Conservation (phyloP, 2,329 filamentous ascomycete species). For the Xylaria digitata region DNA sequence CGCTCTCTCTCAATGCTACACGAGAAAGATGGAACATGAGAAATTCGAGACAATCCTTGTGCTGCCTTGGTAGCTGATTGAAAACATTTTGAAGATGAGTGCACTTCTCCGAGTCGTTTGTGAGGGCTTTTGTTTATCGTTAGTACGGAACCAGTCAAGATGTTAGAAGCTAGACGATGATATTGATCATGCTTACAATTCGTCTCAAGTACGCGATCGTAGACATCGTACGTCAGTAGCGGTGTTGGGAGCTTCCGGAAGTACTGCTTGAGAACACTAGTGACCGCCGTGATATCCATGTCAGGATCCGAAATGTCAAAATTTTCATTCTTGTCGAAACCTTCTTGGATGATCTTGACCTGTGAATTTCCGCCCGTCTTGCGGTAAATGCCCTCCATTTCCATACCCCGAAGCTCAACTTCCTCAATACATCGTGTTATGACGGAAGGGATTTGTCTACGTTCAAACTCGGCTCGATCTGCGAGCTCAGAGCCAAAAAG, state of each 20-base stretch:
- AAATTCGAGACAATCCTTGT: conserved; percentile 91
- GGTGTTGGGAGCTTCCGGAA: conserved; percentile 93
- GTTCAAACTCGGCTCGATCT: conserved; percentile 87
- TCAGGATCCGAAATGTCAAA: conserved; percentile 94
- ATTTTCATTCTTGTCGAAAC: conserved; percentile 87
- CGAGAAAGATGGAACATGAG: conserved; percentile 92
- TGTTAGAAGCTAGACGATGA: neutral
- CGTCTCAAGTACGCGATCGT: conserved; percentile 87
- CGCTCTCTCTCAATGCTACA: conserved; percentile 82
- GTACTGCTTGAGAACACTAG: conserved; percentile 95
- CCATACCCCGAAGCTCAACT: conserved; percentile 95
- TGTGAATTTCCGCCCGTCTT: conserved; percentile 95
- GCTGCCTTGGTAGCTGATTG: conserved; percentile 81
- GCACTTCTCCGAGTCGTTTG: conserved; percentile 74
- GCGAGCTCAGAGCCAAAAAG: conserved; percentile 92
- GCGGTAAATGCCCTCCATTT: conserved; percentile 96
- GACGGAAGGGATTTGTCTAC: conserved; percentile 87
- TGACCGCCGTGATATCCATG: conserved; percentile 95
- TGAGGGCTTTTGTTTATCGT: conserved; percentile 63
- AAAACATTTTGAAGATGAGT: conserved; percentile 78
- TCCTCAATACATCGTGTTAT: conserved; percentile 96
- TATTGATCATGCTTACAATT: conserved; percentile 66
- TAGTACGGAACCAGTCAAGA: conserved; percentile 27
- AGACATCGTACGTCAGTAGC: conserved; percentile 90
- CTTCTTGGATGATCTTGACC: conserved; percentile 88